A percentile compares a stretch with the other conserved stretches of the same genome.
These are phyloP conservation scores for Haplosporangium sp. DNA, from an alignment of 371 early-diverging fungal species.

Conservation along the genomic window DNA sequence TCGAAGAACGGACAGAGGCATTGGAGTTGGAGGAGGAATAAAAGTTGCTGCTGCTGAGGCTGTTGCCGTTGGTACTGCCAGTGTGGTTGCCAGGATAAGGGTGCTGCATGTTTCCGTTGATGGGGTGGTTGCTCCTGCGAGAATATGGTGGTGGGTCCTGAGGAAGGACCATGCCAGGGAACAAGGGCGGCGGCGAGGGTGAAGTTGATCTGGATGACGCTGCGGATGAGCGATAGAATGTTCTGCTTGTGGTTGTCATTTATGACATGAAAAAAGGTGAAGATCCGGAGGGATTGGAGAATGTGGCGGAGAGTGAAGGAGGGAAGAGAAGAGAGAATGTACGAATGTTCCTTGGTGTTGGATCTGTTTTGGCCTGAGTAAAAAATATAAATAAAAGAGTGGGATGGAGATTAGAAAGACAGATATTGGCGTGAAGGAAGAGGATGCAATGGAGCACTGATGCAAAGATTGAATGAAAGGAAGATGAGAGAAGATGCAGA, in stretches of 20 bases:
- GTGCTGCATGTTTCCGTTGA: slow-evolving; percentile 15
- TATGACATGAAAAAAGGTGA: slow-evolving; percentile 42
- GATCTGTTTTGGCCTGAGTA: no score
- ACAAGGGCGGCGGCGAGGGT: slow-evolving; percentile 50
- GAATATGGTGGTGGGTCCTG: slow-evolving; percentile 55
- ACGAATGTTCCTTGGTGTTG: no score
- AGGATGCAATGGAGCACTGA: no score
- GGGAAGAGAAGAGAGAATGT: background rate
- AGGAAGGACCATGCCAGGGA: slow-evolving; percentile 52
- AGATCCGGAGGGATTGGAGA: background rate
- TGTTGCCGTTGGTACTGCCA: slow-evolving; percentile 28
- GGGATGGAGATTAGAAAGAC: no score
- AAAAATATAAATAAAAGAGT: no score
- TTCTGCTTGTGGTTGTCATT: slow-evolving; percentile 44
- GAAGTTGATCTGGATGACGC: slow-evolving; percentile 55
- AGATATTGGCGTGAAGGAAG: no score
- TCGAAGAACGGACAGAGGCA: slow-evolving; percentile 39
- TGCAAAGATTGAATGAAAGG: no score
- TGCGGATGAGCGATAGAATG: slow-evolving; percentile 55
- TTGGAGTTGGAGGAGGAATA: slow-evolving; percentile 35
- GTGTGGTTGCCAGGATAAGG: background rate
- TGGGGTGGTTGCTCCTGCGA: slow-evolving; percentile 36
- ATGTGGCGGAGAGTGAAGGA: background rate
- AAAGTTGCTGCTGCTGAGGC: slow-evolving; percentile 51
- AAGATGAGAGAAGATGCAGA: no score